Conservation (phyloP, 1,284 basidiomycete species). For the Cryptococcus hybrid region DNA sequence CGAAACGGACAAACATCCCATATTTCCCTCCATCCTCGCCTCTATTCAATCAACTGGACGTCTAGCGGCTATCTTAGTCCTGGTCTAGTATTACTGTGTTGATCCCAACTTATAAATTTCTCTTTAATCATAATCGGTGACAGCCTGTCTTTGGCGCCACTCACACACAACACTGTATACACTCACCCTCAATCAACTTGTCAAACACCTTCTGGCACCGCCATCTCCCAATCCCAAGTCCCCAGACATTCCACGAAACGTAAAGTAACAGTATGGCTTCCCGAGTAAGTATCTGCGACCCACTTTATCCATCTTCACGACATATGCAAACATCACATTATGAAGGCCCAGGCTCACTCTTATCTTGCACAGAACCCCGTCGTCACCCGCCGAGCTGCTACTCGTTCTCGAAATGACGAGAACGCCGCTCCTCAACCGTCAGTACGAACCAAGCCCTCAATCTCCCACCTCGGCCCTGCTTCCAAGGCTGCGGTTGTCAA, state of each 20-base stretch:
- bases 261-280: slow-evolving; percentile 23
- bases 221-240: not conserved
- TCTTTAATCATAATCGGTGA: not conserved
- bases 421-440: slow-evolving; percentile 38
- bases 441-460: slow-evolving; percentile 26
- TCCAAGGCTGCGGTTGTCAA: slow-evolving; percentile 17
- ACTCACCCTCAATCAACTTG: slow-evolving; percentile 1
- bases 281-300: slow-evolving; percentile 18
- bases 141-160: not conserved
- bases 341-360: not conserved
- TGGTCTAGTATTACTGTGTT: not conserved
- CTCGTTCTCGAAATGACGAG: slow-evolving; percentile 40
- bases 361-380: slow-evolving; percentile 7
- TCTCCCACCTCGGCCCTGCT: slow-evolving; percentile 30
- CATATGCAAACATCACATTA: not conserved
- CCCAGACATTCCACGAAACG: not conserved
- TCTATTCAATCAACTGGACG: not conserved
- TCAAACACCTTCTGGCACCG: not conserved
- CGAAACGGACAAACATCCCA: not conserved
- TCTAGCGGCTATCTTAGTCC: not conserved
- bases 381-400: slow-evolving; percentile 25
- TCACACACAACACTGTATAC: not conserved
- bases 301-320: not conserved
- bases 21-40: not conserved
- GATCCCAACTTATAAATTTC: too few relatives aligned